Conservation (phyloP, 2,329 filamentous ascomycete species). For the Phyllosticta citribraziliensis region DNA sequence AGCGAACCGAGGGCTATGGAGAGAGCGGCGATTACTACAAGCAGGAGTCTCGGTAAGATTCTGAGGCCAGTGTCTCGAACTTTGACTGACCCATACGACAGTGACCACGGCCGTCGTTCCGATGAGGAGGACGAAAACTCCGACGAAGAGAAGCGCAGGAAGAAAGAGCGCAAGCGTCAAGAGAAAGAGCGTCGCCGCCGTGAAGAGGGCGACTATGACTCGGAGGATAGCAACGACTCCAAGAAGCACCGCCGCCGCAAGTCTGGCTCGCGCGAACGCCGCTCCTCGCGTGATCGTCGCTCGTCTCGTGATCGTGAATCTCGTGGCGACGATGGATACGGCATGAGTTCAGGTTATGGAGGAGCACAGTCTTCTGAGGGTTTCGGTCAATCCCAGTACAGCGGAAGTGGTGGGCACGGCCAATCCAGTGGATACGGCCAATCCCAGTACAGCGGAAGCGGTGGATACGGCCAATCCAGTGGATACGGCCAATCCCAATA, state of each 20-base stretch:
- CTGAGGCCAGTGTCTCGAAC: slow-evolving; percentile 9
- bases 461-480: too few relatives aligned
- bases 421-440: too few relatives aligned
- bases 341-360: not conserved
- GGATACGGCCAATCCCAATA: too few relatives aligned
- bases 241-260: slow-evolving; percentile 6
- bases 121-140: slow-evolving; percentile 20
- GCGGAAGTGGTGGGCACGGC: too few relatives aligned
- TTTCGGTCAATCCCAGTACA: too few relatives aligned
- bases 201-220: not conserved
- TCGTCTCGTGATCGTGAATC: not conserved
- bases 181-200: slow-evolving; percentile 27
- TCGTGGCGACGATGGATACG: slow-evolving; percentile 10
- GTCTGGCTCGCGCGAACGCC: slow-evolving; percentile 10
- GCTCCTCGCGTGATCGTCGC: slow-evolving; percentile 4
- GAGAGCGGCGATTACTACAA: slow-evolving; percentile 31
- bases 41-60: slow-evolving; percentile 30
- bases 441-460: too few relatives aligned
- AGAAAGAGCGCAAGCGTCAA: slow-evolving; percentile 28
- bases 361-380: too few relatives aligned
- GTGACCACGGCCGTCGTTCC: slow-evolving; percentile 25
- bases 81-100: slow-evolving; percentile 8
- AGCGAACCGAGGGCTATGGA: slow-evolving; percentile 26
- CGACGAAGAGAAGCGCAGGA: slow-evolving; percentile 18
- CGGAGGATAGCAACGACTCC: not conserved